Conservation (phyloP, 2,329 filamentous ascomycete genomes). For the Fusarium sp. region DNA sequence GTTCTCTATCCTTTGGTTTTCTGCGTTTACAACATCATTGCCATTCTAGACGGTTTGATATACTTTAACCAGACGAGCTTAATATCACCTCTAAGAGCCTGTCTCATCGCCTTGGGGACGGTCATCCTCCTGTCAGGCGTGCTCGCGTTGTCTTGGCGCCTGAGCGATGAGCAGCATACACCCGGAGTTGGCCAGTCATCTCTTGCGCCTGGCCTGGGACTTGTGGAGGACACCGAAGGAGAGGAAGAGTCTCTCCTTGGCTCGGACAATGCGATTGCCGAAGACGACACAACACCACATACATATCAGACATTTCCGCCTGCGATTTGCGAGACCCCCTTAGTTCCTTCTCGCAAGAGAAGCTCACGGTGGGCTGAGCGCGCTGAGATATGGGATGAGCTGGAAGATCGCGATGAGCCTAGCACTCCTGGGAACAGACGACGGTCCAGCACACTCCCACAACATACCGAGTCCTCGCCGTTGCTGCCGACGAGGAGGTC, state of each 20-base stretch:
- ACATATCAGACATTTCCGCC: slow-evolving; percentile 63
- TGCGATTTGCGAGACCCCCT: slow-evolving; percentile 52
- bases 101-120: slow-evolving; percentile 87
- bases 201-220: slow-evolving; percentile 84
- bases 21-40: slow-evolving; percentile 99
- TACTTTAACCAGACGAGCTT: slow-evolving; percentile 93
- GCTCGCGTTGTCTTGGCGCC: slow-evolving; percentile 90
- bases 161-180: slow-evolving; percentile 80
- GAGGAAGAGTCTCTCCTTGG: slow-evolving; percentile 69
- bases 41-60: slow-evolving; percentile 95
- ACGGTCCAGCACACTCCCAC: slow-evolving; percentile 63
- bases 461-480: slow-evolving; percentile 54
- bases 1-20: slow-evolving; percentile 97
- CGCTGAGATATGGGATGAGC: slow-evolving; percentile 87
- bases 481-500: slow-evolving; percentile 52
- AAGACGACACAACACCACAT: slow-evolving; percentile 53
- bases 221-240: slow-evolving; percentile 76
- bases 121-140: slow-evolving; percentile 88
- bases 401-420: slow-evolving; percentile 76
- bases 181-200: slow-evolving; percentile 73
- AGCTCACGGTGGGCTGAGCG: slow-evolving; percentile 73
- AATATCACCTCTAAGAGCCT: slow-evolving; percentile 80
- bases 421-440: slow-evolving; percentile 55
- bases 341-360: slow-evolving; percentile 59
- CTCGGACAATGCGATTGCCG: slow-evolving; percentile 57